These are phyloP conservation scores for Chaetomium globosum DNA, from an alignment of 2,329 filamentous ascomycete genomes.

Conservation along the genomic window DNA sequence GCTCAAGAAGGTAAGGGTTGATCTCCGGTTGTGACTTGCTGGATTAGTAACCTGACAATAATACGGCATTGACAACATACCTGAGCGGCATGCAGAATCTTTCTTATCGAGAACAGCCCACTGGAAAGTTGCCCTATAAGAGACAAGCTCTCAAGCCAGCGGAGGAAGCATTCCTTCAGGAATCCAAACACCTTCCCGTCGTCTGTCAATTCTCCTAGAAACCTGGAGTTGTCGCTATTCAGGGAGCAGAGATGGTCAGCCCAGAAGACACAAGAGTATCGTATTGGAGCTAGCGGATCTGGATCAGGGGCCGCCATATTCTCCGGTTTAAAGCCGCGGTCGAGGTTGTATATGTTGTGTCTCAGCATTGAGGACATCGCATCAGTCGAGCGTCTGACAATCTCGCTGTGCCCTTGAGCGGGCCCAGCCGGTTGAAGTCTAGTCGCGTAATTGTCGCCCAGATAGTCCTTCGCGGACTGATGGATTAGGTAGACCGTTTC, in stretches of 20 bases:
- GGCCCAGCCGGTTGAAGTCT: conserved; percentile 20
- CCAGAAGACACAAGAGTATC: too few relatives aligned
- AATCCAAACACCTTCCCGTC: conserved; percentile 24
- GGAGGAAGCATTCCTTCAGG: conserved; percentile 23
- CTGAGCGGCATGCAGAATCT: conserved; percentile 22
- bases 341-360: conserved; percentile 31
- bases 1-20: conserved; percentile 2
- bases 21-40: conserved; percentile 2
- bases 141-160: conserved; percentile 30
- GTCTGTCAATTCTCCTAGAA: conserved; percentile 19
- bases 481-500: conserved; percentile 39
- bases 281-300: conserved; percentile 26
- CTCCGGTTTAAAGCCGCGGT: conserved; percentile 27
- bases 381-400: conserved; percentile 24
- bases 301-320: conserved; percentile 25
- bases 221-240: conserved; percentile 9
- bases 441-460: conserved; percentile 27
- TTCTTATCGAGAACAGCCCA: conserved; percentile 26
- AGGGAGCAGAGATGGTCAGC: too few relatives aligned
- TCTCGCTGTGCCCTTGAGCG: conserved; percentile 27
- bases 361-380: conserved; percentile 29
- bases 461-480: conserved; percentile 42
- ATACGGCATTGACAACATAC: conserved; percentile 19
- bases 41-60: conserved; percentile 16
- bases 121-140: conserved; percentile 25